phyloP scores from a whole-genome alignment of 768 basidiomycete genomes.

The Sutorius australiensis region DNA sequence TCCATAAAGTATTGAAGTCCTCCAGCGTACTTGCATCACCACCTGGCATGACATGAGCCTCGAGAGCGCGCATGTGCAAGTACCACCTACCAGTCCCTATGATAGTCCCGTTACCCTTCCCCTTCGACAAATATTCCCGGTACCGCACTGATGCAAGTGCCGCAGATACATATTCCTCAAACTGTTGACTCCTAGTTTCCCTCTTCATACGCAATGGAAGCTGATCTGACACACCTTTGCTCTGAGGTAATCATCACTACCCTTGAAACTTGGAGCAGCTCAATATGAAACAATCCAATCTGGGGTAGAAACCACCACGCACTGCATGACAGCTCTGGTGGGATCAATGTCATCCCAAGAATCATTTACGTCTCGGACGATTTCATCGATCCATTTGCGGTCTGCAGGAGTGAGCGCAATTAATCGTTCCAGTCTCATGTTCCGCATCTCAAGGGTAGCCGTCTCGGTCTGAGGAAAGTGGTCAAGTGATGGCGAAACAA shows the following conservation, averaged over 20 bases:
- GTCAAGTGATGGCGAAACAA: not conserved
- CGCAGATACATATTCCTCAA: conserved; percentile 92
- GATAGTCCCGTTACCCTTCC: conserved; percentile 57
- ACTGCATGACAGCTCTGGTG: conserved; percentile 60
- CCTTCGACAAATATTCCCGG: conserved; percentile 75
- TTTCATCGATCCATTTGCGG: conserved; percentile 97
- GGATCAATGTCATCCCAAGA: conserved; percentile 70
- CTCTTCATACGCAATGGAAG: not conserved
- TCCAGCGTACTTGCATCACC: conserved; percentile 57
- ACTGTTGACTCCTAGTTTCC: conserved; percentile 33
- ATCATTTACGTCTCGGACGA: conserved; percentile 81
- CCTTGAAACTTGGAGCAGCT: conserved; percentile 67
- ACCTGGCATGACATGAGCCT: conserved; percentile 35
- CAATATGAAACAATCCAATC: not conserved
- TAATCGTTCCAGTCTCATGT: conserved; percentile 73
- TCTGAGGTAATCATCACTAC: conserved; percentile 92
- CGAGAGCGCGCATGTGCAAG: not conserved
- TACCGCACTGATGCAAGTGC: conserved; percentile 88
- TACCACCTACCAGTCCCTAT: conserved; percentile 51
- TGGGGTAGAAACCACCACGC: conserved; percentile 26
- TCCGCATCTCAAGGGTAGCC: conserved; percentile 80
- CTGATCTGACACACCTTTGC: conserved; percentile 53
- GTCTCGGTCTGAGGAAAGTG: conserved; percentile 68
- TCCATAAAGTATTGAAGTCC: conserved; percentile 88
- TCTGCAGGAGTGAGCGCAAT: conserved; percentile 87